Conservation (phyloP, 176 grass and related monocot genomes). For the Coix lacrymajobi region DNA sequence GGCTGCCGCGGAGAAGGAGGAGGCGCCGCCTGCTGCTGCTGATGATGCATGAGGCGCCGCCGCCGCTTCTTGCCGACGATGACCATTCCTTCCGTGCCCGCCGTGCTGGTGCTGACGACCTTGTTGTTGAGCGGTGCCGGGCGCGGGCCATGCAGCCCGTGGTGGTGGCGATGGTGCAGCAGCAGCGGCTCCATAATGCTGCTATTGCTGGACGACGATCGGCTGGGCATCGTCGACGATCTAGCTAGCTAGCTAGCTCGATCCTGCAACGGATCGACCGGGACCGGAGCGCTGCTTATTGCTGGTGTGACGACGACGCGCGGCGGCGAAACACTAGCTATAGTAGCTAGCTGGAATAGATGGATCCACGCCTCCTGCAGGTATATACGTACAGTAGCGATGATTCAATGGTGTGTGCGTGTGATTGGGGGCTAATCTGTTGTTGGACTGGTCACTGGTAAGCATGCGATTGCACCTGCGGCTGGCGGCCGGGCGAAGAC, state of each 20-base stretch:
- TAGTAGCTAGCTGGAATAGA: too few species aligned
- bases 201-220: not conserved
- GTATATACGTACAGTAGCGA: too few species aligned
- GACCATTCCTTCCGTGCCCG: not conserved
- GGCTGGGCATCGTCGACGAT: not conserved
- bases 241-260: not conserved
- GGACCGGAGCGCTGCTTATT: too few species aligned
- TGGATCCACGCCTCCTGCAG: too few species aligned
- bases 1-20: conserved; percentile 32
- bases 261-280: too few species aligned
- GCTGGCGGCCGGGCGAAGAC: too few species aligned
- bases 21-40: not conserved
- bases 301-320: too few species aligned
- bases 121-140: conserved; percentile 44
- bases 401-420: too few species aligned
- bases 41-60: not conserved
- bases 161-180: not conserved
- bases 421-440: too few species aligned
- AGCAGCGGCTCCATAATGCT: not conserved
- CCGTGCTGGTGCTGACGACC: not conserved
- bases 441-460: too few species aligned
- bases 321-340: not conserved
- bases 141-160: conserved; percentile 37
- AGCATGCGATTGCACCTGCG: too few species aligned
- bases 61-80: not conserved